Percentiles rank a stretch among this genome's conserved stretches.
phyloP scores from a whole-genome alignment of 2,329 filamentous ascomycete species.

The Aureobasidium sp. region DNA sequence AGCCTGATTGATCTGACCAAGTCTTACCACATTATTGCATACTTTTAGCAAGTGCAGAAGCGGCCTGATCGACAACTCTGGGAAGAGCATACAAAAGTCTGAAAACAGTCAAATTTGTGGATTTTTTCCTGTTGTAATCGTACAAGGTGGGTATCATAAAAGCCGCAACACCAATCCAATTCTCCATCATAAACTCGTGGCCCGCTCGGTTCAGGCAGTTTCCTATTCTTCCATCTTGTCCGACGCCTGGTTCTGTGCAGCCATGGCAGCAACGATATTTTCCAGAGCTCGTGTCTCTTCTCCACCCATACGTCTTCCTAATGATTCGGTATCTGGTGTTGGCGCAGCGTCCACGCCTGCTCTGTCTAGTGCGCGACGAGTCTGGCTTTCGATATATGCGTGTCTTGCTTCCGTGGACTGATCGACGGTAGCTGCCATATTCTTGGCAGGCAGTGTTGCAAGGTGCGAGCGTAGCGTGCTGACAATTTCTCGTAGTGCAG shows the following conservation, averaged over 20 bases:
- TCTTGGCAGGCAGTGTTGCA: constrained; percentile 30
- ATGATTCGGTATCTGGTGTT: constrained; percentile 24
- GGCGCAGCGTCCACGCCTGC: constrained; percentile 52
- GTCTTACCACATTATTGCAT: no score
- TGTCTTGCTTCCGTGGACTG: constrained; percentile 59
- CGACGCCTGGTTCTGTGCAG: constrained; percentile 16
- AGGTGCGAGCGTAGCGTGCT: constrained; percentile 61
- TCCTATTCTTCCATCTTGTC: constrained; percentile 17
- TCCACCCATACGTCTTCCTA: constrained; percentile 24
- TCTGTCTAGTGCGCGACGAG: constrained; percentile 67
- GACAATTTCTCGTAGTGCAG: constrained; percentile 66
- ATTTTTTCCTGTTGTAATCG: neutral
- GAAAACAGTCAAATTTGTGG: no score
- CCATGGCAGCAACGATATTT: constrained; percentile 28
- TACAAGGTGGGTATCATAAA: neutral
- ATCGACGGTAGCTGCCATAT: constrained; percentile 22
- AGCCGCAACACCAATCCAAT: neutral
- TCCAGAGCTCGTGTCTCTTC: constrained; percentile 34
- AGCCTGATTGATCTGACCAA: no score
- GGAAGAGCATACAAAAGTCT: no score
- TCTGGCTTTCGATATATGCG: constrained; percentile 77
- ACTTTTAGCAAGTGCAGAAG: no score
- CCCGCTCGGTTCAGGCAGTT: neutral
- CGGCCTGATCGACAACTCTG: no score
- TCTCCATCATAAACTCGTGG: neutral